A percentile compares a stretch with the other conserved stretches of the same genome.
Evolutionary conservation across 225 moss, liverwort and hornwort species (phyloP).

Genomic region (Physcomitrium patens): DNA sequence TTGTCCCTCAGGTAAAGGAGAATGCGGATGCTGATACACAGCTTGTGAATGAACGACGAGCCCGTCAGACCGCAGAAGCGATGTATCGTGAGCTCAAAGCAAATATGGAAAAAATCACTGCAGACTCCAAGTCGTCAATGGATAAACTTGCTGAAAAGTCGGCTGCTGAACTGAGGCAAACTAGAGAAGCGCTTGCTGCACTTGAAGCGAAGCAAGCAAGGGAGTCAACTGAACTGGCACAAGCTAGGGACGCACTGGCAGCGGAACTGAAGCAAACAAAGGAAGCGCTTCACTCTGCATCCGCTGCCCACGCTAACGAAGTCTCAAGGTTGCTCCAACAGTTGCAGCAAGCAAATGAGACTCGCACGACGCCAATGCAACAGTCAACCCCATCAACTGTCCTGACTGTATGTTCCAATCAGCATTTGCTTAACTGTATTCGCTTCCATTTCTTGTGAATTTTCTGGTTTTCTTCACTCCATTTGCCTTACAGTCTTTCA

Average conservation of each 20-base stretch:
- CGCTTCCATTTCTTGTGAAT: too few species aligned
- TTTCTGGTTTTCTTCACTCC: too few species aligned
- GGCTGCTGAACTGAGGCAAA: slow-evolving; percentile 37
- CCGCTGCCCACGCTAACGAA: slow-evolving; percentile 46
- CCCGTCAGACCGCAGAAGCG: slow-evolving; percentile 69
- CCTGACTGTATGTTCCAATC: slow-evolving; percentile 13
- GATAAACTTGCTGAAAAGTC: slow-evolving; percentile 44
- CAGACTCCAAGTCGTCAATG: slow-evolving; percentile 39
- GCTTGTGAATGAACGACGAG: slow-evolving; percentile 76
- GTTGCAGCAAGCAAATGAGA: slow-evolving; percentile 32
- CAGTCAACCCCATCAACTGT: slow-evolving; percentile 3
- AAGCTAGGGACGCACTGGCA: slow-evolving; percentile 32
- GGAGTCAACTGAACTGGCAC: slow-evolving; percentile 34
- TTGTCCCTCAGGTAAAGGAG: slow-evolving; percentile 64
- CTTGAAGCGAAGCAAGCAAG: slow-evolving; percentile 35
- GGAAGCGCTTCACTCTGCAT: slow-evolving; percentile 46
- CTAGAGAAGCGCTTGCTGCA: slow-evolving; percentile 39
- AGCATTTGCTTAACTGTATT: too few species aligned
- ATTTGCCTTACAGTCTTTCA: too few species aligned
- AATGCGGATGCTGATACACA: slow-evolving; percentile 74
- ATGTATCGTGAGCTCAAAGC: slow-evolving; percentile 58
- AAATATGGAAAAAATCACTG: slow-evolving; percentile 42
- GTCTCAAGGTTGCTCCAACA: slow-evolving; percentile 39
- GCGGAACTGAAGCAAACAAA: slow-evolving; percentile 37
- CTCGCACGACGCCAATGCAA: neutral